These are phyloP conservation scores for Aspergillus saccharolyticus DNA, from an alignment of 495 filamentous ascomycete genomes.

Conservation along the genomic window DNA sequence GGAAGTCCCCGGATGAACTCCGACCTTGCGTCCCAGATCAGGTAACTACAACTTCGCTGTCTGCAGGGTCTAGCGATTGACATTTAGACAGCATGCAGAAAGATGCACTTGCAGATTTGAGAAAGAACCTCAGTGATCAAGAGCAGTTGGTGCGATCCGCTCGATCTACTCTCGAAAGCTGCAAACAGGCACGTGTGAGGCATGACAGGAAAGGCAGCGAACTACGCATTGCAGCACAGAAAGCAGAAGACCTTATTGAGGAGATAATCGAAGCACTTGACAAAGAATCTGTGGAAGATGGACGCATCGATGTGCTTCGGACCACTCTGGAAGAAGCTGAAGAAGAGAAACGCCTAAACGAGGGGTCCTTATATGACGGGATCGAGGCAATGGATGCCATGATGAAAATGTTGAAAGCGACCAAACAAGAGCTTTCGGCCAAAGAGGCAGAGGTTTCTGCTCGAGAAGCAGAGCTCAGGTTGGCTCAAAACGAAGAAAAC, in stretches of 20 bases:
- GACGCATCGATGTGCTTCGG: conserved; percentile 56
- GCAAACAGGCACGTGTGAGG: conserved; percentile 36
- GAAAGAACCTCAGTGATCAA: conserved; percentile 32
- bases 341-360: conserved; percentile 40
- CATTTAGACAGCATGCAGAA: conserved; percentile 37
- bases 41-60: conserved; percentile 25
- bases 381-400: conserved; percentile 46
- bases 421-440: conserved; percentile 36
- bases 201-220: conserved; percentile 43
- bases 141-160: conserved; percentile 32
- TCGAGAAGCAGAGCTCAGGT: conserved; percentile 40
- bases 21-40: conserved; percentile 64
- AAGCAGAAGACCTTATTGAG: conserved; percentile 52
- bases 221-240: conserved; percentile 52
- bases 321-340: conserved; percentile 47
- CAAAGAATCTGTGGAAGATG: conserved; percentile 54
- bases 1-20: conserved; percentile 71
- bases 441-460: conserved; percentile 38
- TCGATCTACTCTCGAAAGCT: conserved; percentile 26
- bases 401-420: conserved; percentile 36
- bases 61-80: neutral
- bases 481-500: conserved; percentile 55
- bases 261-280: conserved; percentile 58
- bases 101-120: conserved; percentile 39
- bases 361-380: conserved; percentile 49